phyloP scores from a whole-genome alignment of 208 protist genomes.

The Trypanosoma theileri region DNA sequence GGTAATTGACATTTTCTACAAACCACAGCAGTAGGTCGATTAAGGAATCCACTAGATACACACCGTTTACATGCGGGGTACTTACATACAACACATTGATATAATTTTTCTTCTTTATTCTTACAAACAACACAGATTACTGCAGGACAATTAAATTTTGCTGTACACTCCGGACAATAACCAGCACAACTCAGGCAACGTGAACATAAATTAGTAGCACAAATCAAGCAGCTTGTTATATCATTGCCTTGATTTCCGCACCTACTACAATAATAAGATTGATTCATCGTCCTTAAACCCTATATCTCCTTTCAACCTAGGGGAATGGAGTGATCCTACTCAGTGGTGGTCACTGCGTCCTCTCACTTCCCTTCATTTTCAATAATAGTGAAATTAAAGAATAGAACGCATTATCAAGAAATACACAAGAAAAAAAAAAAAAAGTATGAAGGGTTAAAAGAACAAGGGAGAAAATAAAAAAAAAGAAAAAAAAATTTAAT shows the following conservation, averaged over 20 bases:
- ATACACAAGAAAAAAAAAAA: conserved; percentile 5
- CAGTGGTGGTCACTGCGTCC: no score
- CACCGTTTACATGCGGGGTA: conserved; percentile 43
- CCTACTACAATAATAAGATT: conserved; percentile 1
- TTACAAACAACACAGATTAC: conserved; percentile 15
- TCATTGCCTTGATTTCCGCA: background rate
- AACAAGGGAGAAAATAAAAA: no score
- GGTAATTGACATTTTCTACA: conserved; percentile 45
- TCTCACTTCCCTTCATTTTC: conserved; percentile 3
- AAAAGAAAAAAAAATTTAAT: background rate
- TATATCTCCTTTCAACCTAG: background rate
- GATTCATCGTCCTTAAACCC: background rate
- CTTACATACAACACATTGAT: conserved; percentile 52
- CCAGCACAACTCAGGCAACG: conserved; percentile 19
- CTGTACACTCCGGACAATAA: conserved; percentile 12
- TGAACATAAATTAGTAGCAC: conserved; percentile 9
- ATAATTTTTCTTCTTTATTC: conserved; percentile 14
- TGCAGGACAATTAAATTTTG: background rate
- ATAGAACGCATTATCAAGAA: no score
- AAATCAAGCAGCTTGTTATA: conserved; percentile 9
- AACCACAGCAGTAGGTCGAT: conserved; percentile 41
- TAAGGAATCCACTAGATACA: conserved; percentile 25
- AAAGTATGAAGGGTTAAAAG: background rate
- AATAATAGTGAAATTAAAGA: conserved; percentile 17
- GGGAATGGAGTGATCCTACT: no score